Conservation (phyloP, 1,284 basidiomycete species). For the Ceraceosorus guamensis region DNA sequence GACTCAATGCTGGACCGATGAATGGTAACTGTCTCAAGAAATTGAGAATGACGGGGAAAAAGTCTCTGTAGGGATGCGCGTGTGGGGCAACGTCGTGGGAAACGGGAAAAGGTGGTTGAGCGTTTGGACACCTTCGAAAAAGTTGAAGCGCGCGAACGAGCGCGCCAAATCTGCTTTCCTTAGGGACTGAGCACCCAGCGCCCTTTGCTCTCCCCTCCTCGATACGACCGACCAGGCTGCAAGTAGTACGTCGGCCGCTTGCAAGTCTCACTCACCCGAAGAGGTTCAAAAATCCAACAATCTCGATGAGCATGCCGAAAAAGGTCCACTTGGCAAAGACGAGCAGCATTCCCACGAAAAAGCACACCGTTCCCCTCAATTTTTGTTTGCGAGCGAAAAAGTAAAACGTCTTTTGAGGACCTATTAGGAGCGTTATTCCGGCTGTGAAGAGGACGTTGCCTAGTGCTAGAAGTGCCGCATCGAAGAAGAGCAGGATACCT, state of each 20-base stretch:
- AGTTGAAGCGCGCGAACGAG: too few relatives aligned
- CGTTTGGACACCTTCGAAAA: too few relatives aligned
- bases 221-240: too few relatives aligned
- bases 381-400: slow-evolving; percentile 97
- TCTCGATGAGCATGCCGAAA: slow-evolving; percentile 85
- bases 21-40: slow-evolving; percentile 91
- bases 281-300: slow-evolving; percentile 74
- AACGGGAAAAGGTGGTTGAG: neutral
- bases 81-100: neutral
- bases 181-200: neutral
- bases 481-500: slow-evolving; percentile 92
- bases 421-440: slow-evolving; percentile 46
- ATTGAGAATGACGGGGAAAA: slow-evolving; percentile 96
- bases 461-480: slow-evolving; percentile 89
- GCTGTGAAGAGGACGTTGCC: slow-evolving; percentile 61
- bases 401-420: slow-evolving; percentile 76
- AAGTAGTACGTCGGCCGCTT: too few relatives aligned
- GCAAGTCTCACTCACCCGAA: slow-evolving; percentile 69
- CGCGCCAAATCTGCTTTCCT: neutral
- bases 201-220: neutral
- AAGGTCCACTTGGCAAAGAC: slow-evolving; percentile 90
- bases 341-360: slow-evolving; percentile 46
- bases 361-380: slow-evolving; percentile 66
- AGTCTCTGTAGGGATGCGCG: slow-evolving; percentile 62
- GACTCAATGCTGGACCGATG: slow-evolving; percentile 73